Percentiles rank a stretch among this genome's conserved stretches.
Conservation (phyloP, 225 moss, liverwort and hornwort species). For the Thuidium tamariscinum region DNA sequence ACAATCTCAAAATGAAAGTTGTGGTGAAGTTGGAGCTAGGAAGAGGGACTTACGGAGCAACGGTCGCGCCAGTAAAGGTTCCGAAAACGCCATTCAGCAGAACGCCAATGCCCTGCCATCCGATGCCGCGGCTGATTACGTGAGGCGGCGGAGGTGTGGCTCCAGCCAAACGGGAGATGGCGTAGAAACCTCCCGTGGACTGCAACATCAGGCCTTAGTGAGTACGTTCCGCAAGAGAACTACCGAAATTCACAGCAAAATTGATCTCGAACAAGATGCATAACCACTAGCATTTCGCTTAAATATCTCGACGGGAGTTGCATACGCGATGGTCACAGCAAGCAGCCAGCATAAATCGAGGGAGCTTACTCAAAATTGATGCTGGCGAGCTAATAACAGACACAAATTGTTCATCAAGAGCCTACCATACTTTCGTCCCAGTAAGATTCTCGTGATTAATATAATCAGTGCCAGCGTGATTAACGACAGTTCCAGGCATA, state of each 20-base stretch:
- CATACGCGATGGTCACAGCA: conserved; percentile 33
- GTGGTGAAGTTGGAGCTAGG: accelerated
- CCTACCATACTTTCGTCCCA: no score
- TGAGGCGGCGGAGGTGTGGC: conserved; percentile 89
- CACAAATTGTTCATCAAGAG: no score
- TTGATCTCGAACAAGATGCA: accelerated
- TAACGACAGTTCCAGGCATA: no score
- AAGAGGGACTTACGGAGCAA: conserved; percentile 33
- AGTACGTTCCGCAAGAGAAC: accelerated
- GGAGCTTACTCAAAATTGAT: no score
- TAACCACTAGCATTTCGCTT: accelerated
- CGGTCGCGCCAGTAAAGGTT: conserved; percentile 44
- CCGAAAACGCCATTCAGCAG: conserved; percentile 54
- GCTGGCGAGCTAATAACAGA: no score
- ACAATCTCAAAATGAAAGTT: no score
- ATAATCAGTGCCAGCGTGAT: no score
- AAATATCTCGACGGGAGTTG: conserved; percentile 22
- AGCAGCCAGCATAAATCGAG: accelerated
- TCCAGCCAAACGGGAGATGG: conserved; percentile 74
- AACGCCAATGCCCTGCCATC: conserved; percentile 79
- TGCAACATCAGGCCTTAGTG: neutral
- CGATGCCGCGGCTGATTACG: conserved; percentile 82
- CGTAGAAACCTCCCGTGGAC: conserved; percentile 87
- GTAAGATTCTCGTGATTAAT: accelerated
- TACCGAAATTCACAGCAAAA: accelerated